phyloP scores from a whole-genome alignment of 306 rosid species.

The Citrullus mucosospermus region DNA sequence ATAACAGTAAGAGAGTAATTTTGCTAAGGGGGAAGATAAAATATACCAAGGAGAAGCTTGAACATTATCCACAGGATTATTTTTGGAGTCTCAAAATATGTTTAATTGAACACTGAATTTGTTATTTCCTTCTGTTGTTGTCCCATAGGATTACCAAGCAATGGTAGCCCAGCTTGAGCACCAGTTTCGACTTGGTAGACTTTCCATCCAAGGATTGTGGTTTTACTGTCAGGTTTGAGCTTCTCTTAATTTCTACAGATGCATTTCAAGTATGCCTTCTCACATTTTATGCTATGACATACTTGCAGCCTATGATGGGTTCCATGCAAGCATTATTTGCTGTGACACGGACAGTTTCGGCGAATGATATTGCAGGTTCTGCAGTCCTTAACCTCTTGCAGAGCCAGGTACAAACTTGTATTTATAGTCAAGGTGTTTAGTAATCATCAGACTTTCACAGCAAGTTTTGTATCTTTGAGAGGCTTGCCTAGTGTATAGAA shows the following conservation, averaged over 20 bases:
- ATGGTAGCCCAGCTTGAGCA: constrained; percentile 98
- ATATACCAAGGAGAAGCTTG: neutral
- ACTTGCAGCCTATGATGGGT: constrained; percentile 82
- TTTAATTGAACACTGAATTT: neutral
- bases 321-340: constrained; percentile 72
- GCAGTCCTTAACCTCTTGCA: constrained; percentile 88
- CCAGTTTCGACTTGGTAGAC: constrained; percentile 86
- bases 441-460: neutral
- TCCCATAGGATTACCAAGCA: constrained; percentile 79
- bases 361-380: constrained; percentile 71
- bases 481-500: neutral
- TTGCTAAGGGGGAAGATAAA: neutral
- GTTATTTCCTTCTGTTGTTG: neutral
- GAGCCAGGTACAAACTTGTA: constrained; percentile 57
- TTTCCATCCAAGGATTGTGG: constrained; percentile 97
- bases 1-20: neutral
- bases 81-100: neutral
- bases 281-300: constrained; percentile 8
- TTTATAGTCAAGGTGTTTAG: neutral
- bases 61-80: neutral
- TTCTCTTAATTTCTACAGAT: constrained; percentile 11
- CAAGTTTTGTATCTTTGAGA: neutral
- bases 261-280: constrained; percentile 4
- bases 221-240: constrained; percentile 82
- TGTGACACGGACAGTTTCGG: constrained; percentile 74